These are phyloP conservation scores for Citrus sp. DNA, from an alignment of 345 rosid species.

Conservation along the genomic window DNA sequence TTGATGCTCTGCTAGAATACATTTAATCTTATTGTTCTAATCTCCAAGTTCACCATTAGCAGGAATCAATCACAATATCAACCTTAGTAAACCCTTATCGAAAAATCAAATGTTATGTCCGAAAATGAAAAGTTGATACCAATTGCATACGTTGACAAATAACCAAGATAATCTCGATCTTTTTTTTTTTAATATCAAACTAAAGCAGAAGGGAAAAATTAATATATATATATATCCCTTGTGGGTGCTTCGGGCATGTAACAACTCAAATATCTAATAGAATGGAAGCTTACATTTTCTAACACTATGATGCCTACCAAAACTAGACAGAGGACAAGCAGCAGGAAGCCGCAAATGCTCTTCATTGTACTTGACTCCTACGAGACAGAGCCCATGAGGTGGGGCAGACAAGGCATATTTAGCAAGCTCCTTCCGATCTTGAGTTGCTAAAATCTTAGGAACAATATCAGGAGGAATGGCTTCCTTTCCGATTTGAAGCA, in stretches of 20 bases:
- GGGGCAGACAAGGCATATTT: conserved; percentile 60
- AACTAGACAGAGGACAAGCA: conserved; percentile 56
- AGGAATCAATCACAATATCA: no score
- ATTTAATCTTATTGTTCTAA: no score
- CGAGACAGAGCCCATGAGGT: conserved; percentile 83
- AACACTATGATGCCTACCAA: conserved; percentile 62
- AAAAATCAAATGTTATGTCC: not conserved
- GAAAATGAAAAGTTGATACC: not conserved
- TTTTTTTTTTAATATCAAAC: not conserved
- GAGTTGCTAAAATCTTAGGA: conserved; percentile 57
- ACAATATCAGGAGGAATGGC: conserved; percentile 71
- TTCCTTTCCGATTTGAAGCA: conserved; percentile 82
- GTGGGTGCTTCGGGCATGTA: not conserved
- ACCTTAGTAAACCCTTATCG: no score
- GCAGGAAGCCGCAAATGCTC: conserved; percentile 63
- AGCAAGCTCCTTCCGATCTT: conserved; percentile 74
- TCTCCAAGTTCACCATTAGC: no score
- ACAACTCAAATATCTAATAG: conserved; percentile 10
- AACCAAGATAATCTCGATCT: not conserved
- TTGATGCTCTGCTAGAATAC: not conserved
- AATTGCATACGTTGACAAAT: conserved; percentile 32
- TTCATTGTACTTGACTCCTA: conserved; percentile 58
- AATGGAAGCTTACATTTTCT: conserved; percentile 74
- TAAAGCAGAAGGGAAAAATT: no score
- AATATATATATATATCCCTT: no score